Conservation (phyloP, 2,329 filamentous ascomycete genomes). For the Westerdykella ornata region DNA sequence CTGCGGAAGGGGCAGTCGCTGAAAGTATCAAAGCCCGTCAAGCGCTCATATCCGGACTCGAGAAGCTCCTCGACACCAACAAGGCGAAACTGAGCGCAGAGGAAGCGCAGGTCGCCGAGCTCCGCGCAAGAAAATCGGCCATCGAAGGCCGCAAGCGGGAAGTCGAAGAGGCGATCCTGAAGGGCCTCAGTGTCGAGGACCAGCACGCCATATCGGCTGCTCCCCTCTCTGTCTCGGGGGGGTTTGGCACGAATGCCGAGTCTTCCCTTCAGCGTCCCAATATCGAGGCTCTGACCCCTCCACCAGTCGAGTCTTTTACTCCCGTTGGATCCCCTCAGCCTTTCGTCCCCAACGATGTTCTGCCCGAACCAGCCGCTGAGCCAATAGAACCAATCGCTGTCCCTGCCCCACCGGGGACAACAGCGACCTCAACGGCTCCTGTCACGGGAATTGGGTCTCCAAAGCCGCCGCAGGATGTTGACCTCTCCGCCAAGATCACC, state of each 20-base stretch:
- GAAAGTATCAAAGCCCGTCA: slow-evolving; percentile 83
- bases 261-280: slow-evolving; percentile 60
- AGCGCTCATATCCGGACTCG: slow-evolving; percentile 69
- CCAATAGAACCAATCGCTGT: slow-evolving; percentile 23
- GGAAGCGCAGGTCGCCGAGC: slow-evolving; percentile 55
- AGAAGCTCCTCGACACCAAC: slow-evolving; percentile 73
- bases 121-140: slow-evolving; percentile 60
- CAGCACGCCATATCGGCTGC: slow-evolving; percentile 43
- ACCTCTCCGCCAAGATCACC: slow-evolving; percentile 17
- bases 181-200: slow-evolving; percentile 62
- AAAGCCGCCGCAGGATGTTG: slow-evolving; percentile 10
- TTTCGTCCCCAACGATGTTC: slow-evolving; percentile 16
- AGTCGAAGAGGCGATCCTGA: slow-evolving; percentile 87
- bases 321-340: slow-evolving; percentile 46
- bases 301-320: slow-evolving; percentile 53
- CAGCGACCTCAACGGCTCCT: slow-evolving; percentile 13
- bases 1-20: slow-evolving; percentile 79
- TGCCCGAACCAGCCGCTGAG: slow-evolving; percentile 20
- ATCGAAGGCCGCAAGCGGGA: slow-evolving; percentile 79
- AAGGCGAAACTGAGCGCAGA: slow-evolving; percentile 64
- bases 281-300: slow-evolving; percentile 82
- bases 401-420: slow-evolving; percentile 15
- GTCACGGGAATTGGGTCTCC: slow-evolving; percentile 19
- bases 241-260: slow-evolving; percentile 5
- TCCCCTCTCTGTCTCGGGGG: slow-evolving; percentile 20